A percentile compares a stretch with the other conserved stretches of the same genome.
Conservation (phyloP, 139 green algal genomes). For the Mychonastes homosphaera region DNA sequence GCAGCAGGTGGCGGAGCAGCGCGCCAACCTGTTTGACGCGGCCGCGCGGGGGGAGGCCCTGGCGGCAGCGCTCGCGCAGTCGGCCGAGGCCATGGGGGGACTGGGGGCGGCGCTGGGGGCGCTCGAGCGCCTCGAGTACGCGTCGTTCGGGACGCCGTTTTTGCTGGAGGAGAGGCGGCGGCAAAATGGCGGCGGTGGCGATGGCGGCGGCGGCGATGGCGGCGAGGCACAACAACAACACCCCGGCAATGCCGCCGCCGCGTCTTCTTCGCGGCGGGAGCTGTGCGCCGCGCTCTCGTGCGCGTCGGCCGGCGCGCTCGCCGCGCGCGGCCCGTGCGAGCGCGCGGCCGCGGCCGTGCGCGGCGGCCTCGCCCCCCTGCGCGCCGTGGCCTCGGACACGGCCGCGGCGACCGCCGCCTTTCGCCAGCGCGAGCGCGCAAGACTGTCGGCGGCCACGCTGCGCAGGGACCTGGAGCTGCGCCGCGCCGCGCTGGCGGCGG, state of each 20-base stretch:
- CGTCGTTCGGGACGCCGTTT: neutral
- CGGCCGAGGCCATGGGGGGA: neutral
- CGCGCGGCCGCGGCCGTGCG: neutral
- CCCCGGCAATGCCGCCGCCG: neutral
- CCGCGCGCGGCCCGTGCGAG: neutral
- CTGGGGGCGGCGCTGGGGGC: neutral
- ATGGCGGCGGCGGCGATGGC: constrained; percentile 1
- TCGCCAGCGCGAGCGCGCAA: constrained; percentile 2
- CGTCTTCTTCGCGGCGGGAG: neutral
- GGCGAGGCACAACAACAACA: neutral
- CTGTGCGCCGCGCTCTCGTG: neutral
- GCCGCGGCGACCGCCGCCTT: constrained; percentile 10
- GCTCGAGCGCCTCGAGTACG: constrained; percentile 15
- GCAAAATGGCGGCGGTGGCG: neutral
- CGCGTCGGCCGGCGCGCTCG: neutral
- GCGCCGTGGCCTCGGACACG: constrained; percentile 6
- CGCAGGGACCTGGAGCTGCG: constrained; percentile 10
- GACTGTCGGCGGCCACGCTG: constrained; percentile 15
- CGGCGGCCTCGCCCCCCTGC: constrained; percentile 10
- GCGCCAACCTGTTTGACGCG: constrained; percentile 8
- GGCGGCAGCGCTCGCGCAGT: neutral
- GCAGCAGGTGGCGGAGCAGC: neutral
- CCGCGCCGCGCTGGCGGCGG: constrained; percentile 2
- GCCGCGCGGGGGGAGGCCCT: constrained; percentile 8
- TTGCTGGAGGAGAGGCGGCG: too few species aligned